Percentiles rank a stretch among this genome's conserved stretches.
Conservation (phyloP, 345 rosid genomes). For the Hibiscus trionum region DNA sequence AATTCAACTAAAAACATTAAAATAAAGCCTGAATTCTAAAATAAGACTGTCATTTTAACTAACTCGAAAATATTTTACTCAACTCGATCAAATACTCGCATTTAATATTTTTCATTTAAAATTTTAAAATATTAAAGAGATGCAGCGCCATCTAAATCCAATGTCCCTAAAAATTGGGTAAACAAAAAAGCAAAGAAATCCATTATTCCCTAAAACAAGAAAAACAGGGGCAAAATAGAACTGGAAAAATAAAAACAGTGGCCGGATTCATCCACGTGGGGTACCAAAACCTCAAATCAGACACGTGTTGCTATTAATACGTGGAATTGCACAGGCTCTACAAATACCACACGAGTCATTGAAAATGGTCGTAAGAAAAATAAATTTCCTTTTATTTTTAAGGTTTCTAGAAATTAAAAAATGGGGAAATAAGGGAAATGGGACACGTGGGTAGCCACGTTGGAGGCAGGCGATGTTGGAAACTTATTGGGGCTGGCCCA, state of each 20-base stretch:
- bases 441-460: constrained; percentile 1
- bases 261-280: background rate
- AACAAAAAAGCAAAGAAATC: background rate
- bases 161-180: background rate
- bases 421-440: background rate
- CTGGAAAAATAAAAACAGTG: background rate
- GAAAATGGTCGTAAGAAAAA: background rate
- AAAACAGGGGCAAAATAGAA: background rate
- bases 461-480: background rate
- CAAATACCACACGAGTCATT: background rate
- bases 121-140: background rate
- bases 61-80: too few relatives aligned
- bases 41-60: too few relatives aligned
- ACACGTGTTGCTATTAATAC: background rate
- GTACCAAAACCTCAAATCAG: background rate
- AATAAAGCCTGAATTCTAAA: too few relatives aligned
- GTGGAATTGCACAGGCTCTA: background rate
- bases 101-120: too few relatives aligned
- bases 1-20: too few relatives aligned
- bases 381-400: background rate
- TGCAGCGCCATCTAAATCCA: background rate
- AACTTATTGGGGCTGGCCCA: background rate
- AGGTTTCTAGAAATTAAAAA: background rate
- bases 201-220: background rate
- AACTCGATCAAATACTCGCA: too few relatives aligned